Base-by-base conservation (phyloP, 108 stramenopile species). In the Phaeodactylum tricornutum region DNA sequence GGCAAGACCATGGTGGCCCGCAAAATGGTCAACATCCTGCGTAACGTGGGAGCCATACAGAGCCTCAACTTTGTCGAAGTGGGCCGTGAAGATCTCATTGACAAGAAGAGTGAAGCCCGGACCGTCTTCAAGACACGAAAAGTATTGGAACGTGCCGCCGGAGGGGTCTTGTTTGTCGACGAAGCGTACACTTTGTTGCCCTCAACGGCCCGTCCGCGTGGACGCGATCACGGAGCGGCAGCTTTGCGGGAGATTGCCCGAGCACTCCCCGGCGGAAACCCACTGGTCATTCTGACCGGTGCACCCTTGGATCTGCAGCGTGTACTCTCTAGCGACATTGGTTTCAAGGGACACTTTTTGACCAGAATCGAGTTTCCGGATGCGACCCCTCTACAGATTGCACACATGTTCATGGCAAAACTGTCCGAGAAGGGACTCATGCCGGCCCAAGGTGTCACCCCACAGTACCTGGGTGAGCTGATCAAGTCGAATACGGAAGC, bases 1-100 rank as follows among this genome's bases (percentile, higher is more conserved):
- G 93, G 94, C 23, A 95, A 94, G 60, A 76, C 82, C 3, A 79
- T 65, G 29, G 85, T 91, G 11, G 87, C 94, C 4, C 57, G 72
- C 2, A 43, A 92, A 1, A 53, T 93, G 43, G 55, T 70, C n/a
- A 58, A 69, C 0, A 62, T 94, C 4, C 43, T 95, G 31, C 64
- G 67, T 55, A 76, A 84, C 43, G 83, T 93, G 37, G 87, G 87
- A 11, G 77, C 68, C 2, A 71, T 86, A n/a, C 51, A 64, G 15
- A 74, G 37, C 2, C 66, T 59, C 27, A 71, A 74, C 26, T 55
- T 82, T 40, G 64, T 88, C 27, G 69, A 71, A 35, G 32, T 22
- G 16, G 71, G 60, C n/a, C 53, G 91, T 24, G 69, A 72, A 25
- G 84, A 84, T 21, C 58, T 93, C 37, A 71, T 88, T 20, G 91